These are phyloP conservation scores for Colletotrichum scovillei DNA, from an alignment of 2,329 filamentous ascomycete species.

Conservation along the genomic window DNA sequence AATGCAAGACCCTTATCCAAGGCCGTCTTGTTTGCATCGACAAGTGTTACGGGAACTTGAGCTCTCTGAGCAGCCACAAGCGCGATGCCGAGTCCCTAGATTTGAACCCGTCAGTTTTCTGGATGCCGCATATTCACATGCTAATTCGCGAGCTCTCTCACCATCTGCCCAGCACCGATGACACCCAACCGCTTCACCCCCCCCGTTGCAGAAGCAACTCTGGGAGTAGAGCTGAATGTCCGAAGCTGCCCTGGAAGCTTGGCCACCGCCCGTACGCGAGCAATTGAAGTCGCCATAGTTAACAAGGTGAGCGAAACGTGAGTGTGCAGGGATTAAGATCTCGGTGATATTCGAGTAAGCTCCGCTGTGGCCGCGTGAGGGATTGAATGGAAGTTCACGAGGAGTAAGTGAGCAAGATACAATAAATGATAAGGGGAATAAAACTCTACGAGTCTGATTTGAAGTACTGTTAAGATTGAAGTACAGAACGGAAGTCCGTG, in stretches of 20 bases:
- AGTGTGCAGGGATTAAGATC: constrained; percentile 24
- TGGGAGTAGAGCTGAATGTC: constrained; percentile 76
- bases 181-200: constrained; percentile 91
- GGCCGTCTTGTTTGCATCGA: constrained; percentile 86
- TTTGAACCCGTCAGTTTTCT: constrained; percentile 37
- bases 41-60: constrained; percentile 82
- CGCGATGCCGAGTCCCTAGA: constrained; percentile 91
- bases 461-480: not conserved
- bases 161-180: constrained; percentile 96
- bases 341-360: not conserved
- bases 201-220: constrained; percentile 62
- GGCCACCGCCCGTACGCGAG: constrained; percentile 19
- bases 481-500: constrained; percentile 20
- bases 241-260: constrained; percentile 55
- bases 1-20: constrained; percentile 92
- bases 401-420: not conserved
- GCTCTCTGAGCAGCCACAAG: constrained; percentile 91
- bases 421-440: not conserved
- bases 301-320: constrained; percentile 15
- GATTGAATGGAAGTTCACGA: not conserved
- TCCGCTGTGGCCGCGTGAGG: not conserved
- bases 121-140: constrained; percentile 47
- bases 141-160: constrained; percentile 54
- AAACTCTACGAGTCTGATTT: not conserved
- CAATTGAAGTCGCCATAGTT: constrained; percentile 35